Percentiles rank a stretch among this genome's conserved stretches.
phyloP scores from a whole-genome alignment of 108 stramenopile genomes.

The Stephanodiscus minutulus region DNA sequence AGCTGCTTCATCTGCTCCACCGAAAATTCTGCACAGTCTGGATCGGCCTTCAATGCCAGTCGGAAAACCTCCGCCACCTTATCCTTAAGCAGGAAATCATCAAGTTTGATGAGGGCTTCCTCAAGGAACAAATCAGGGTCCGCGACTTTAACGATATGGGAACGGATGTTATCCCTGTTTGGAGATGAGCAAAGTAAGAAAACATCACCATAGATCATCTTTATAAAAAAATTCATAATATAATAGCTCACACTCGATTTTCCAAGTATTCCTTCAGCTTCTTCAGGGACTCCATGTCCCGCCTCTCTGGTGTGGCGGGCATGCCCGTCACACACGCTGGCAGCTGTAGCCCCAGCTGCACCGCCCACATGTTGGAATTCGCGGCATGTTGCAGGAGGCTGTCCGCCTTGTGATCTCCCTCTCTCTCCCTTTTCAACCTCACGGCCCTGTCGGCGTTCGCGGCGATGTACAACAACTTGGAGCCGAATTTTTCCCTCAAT shows the following conservation, averaged over 20 bases:
- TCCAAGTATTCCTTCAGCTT: conserved; percentile 60
- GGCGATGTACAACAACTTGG: conserved; percentile 58
- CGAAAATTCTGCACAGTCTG: conserved; percentile 49
- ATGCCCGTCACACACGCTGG: neutral
- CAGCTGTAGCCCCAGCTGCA: conserved; percentile 51
- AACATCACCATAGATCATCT: no score
- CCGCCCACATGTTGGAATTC: conserved; percentile 55
- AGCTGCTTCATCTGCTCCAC: conserved; percentile 39
- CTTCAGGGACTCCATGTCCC: conserved; percentile 49
- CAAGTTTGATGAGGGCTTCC: conserved; percentile 58
- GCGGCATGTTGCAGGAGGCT: conserved; percentile 61
- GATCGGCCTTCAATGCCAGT: conserved; percentile 23
- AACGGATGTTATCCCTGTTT: conserved; percentile 72
- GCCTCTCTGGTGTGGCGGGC: neutral
- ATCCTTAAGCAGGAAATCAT: conserved; percentile 41
- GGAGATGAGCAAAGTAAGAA: no score
- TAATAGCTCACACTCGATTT: no score
- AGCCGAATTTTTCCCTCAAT: conserved; percentile 58
- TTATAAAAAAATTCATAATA: no score
- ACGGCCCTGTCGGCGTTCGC: conserved; percentile 63
- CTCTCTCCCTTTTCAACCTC: conserved; percentile 39
- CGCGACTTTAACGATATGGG: conserved; percentile 67
- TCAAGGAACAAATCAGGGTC: conserved; percentile 69
- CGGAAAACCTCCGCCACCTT: conserved; percentile 8
- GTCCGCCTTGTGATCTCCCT: conserved; percentile 51